Percentiles rank a stretch among this genome's conserved stretches.
Conservation (phyloP, 352 stramenopile genomes). For the Globisporangium sylvaticum region DNA sequence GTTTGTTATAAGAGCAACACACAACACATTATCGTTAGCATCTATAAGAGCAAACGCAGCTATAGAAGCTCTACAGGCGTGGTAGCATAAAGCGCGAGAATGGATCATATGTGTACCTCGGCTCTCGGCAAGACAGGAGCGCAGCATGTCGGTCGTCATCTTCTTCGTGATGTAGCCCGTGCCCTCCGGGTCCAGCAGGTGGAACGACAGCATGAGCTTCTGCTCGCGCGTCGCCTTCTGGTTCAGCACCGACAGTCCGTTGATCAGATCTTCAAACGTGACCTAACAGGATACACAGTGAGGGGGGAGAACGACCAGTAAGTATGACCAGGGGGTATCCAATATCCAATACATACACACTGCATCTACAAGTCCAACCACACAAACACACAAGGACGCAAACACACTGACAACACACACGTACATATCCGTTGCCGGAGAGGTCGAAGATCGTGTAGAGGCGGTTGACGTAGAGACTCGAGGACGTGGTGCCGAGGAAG, state of each 20-base stretch:
- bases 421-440: slow-evolving; percentile 63
- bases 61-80: neutral
- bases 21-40: neutral
- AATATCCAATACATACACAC: no score
- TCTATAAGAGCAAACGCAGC: neutral
- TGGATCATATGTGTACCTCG: slow-evolving; percentile 39
- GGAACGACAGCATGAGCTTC: slow-evolving; percentile 85
- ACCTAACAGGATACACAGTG: slow-evolving; percentile 31
- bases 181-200: slow-evolving; percentile 71
- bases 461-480: slow-evolving; percentile 80
- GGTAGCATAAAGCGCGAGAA: neutral
- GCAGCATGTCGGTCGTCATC: slow-evolving; percentile 77
- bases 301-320: neutral
- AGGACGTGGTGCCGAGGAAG: slow-evolving; percentile 65
- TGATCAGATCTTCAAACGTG: slow-evolving; percentile 80
- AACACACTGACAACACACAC: neutral
- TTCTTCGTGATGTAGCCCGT: slow-evolving; percentile 82
- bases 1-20: neutral
- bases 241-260: slow-evolving; percentile 74
- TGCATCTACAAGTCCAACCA: no score
- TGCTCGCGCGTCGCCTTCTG: slow-evolving; percentile 84
- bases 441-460: slow-evolving; percentile 88
- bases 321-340: neutral
- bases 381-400: no score
- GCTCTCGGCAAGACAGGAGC: slow-evolving; percentile 82